Conservation (phyloP, 2,329 filamentous ascomycete genomes). For the Fusarium haematococcum region DNA sequence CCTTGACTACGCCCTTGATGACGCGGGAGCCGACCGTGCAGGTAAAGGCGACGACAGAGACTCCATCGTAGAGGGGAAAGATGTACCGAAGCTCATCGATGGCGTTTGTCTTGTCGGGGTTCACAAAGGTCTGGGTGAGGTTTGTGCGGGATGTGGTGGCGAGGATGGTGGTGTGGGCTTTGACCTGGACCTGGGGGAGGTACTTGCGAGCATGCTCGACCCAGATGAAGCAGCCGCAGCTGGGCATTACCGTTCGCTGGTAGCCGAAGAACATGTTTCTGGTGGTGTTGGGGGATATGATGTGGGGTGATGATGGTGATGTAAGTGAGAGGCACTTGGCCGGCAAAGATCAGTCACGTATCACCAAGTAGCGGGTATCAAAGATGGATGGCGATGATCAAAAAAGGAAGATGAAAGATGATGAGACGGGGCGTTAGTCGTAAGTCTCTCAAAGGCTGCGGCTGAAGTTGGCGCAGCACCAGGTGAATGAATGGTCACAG, state of each 20-base stretch:
- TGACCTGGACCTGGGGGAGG: conserved; percentile 69
- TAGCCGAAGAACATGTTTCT: conserved; percentile 1
- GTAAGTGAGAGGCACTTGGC: not conserved
- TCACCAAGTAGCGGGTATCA: not conserved
- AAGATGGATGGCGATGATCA: not conserved
- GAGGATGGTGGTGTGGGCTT: conserved; percentile 71
- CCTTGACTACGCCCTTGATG: conserved; percentile 74
- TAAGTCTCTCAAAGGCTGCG: not conserved
- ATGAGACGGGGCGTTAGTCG: not conserved
- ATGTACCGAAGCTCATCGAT: conserved; percentile 68
- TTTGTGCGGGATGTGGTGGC: conserved; percentile 62
- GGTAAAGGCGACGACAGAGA: conserved; percentile 75
- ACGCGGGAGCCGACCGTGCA: conserved; percentile 71
- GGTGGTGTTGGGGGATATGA: not conserved
- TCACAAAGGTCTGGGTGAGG: conserved; percentile 70
- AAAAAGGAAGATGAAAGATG: not conserved
- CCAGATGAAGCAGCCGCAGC: conserved; percentile 53
- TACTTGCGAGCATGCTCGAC: conserved; percentile 50
- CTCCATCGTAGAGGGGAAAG: conserved; percentile 80
- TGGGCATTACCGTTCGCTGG: not conserved
- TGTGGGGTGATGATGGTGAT: not conserved
- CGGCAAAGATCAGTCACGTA: not conserved
- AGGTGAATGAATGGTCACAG: not conserved
- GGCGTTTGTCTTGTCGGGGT: conserved; percentile 55
- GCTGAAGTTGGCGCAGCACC: not conserved